Evolutionary conservation across 2,329 filamentous ascomycete genomes (phyloP), one percentile per base, ranked within the genome.

Genomic region (Drechslerella dactyloides): DNA sequence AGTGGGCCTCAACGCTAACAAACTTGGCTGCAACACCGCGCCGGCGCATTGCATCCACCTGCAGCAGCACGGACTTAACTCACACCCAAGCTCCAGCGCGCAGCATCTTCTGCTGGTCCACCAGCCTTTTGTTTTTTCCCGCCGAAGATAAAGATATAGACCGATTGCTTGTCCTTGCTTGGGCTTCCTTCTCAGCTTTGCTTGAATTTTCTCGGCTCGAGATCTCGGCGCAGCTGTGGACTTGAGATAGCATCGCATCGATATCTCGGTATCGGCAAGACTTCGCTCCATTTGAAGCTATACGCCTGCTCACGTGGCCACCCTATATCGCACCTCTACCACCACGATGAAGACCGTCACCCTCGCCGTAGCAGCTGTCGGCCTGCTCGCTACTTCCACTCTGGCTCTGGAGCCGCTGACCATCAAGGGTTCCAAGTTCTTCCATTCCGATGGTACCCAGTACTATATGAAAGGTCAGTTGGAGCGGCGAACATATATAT

Each of bases 401-500:
- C 59, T 62, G 40, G 69, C 69, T 50, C 37, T 73, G 1, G 69
- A 73, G 23, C 69, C 69, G 33, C 33, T 73, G 30, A 61, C 61
- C 23, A 73, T 73, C 51, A 73, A 73, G 27, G 69, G 69, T n/a
- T 73, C 69, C 19, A 96, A 96, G 81, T 91, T 96, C 82, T 96
- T 96, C 82, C 87, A 87, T 75, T 86, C 85, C 77, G 86, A 93
- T 79, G 91, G 91, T 74, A 84, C 87, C 33, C 91, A 96, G 78
- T 96, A 90, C 83, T 94, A 87, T 80, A 85, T 94, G 79, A 94
- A 93, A 82, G 90, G 90, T 90, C 80, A 56, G 78, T 51, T 33
- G 37, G 48, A 59, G 8, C 52, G 19, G 5, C 15, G 10, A 15
- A 21, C 8, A 19, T 19, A 6, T 33, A 27, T 21, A 46, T 27